Percentiles rank a stretch among this genome's conserved stretches.
Conservation (phyloP, 2,329 filamentous ascomycete species). For the Pseudocercospora vitis region DNA sequence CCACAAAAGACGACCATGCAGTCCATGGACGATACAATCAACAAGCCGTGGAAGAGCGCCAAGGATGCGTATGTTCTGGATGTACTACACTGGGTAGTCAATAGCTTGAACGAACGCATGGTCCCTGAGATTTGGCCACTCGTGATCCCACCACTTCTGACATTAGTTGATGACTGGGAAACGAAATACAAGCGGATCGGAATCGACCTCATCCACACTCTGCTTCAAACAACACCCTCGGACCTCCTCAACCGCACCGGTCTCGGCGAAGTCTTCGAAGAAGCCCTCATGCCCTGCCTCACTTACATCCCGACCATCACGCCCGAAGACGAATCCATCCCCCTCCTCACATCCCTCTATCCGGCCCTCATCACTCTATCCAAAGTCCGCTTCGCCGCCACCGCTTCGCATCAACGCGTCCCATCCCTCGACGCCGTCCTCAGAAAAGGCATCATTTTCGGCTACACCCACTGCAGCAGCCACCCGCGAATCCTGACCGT, state of each 20-base stretch:
- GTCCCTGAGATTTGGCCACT: constrained; percentile 64
- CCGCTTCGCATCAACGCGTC: constrained; percentile 25
- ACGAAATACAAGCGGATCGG: constrained; percentile 56
- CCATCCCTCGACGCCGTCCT: constrained; percentile 48
- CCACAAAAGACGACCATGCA: constrained; percentile 40
- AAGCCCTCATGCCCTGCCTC: constrained; percentile 70
- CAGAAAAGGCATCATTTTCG: constrained; percentile 45
- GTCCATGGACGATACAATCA: constrained; percentile 43
- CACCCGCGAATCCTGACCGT: constrained; percentile 58
- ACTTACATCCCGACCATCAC: constrained; percentile 75
- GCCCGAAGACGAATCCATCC: constrained; percentile 66
- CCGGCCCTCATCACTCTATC: constrained; percentile 63
- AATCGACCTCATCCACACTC: constrained; percentile 53
- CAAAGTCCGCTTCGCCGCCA: constrained; percentile 43
- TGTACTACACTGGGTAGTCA: constrained; percentile 63
- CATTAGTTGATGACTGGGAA: constrained; percentile 65
- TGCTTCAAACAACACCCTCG: constrained; percentile 58
- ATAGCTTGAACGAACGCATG: constrained; percentile 50
- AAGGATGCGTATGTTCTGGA: constrained; percentile 53
- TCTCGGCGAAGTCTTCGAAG: constrained; percentile 66
- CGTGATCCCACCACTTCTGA: constrained; percentile 68
- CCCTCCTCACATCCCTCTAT: constrained; percentile 66
- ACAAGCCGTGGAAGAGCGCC: constrained; percentile 63
- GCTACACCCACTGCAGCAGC: constrained; percentile 55
- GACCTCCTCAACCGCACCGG: constrained; percentile 61